phyloP scores from a whole-genome alignment of 805 yeast species.

The Zygoascus biomembranicola region DNA sequence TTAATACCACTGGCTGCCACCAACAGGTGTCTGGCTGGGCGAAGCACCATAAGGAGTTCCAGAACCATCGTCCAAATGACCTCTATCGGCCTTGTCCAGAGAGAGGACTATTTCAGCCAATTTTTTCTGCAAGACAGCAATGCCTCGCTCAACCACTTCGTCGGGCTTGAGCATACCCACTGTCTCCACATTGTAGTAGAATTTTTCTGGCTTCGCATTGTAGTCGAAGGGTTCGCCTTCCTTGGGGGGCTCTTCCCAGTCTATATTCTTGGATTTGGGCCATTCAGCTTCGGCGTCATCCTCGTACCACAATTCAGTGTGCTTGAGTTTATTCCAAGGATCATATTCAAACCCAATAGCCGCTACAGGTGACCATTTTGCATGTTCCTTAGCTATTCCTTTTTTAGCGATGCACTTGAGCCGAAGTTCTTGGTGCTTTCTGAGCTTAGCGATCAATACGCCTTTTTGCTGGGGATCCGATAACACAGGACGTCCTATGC shows the following conservation, averaged over 20 bases:
- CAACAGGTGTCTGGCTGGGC: not conserved
- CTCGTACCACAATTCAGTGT: constrained; percentile 96
- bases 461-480: constrained; percentile 73
- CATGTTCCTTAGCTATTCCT: constrained; percentile 96
- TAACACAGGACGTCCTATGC: constrained; percentile 78
- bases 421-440: constrained; percentile 86
- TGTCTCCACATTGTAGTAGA: constrained; percentile 86
- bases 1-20: constrained; percentile 2
- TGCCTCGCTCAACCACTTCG: constrained; percentile 79
- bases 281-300: constrained; percentile 82
- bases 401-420: constrained; percentile 92
- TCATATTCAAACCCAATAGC: constrained; percentile 96
- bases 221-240: constrained; percentile 83
- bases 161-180: constrained; percentile 84
- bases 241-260: constrained; percentile 92
- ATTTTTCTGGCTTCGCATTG: constrained; percentile 69
- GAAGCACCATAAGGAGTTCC: not conserved
- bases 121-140: constrained; percentile 79
- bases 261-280: constrained; percentile 85
- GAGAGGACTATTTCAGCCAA: constrained; percentile 81
- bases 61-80: constrained; percentile 1
- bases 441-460: constrained; percentile 80
- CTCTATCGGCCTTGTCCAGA: constrained; percentile 32
- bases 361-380: constrained; percentile 96
- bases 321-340: constrained; percentile 97